A percentile compares a stretch with the other conserved stretches of the same genome.
Conservation (phyloP, 441 rosid genomes). For the Syzygium syzygioides region DNA sequence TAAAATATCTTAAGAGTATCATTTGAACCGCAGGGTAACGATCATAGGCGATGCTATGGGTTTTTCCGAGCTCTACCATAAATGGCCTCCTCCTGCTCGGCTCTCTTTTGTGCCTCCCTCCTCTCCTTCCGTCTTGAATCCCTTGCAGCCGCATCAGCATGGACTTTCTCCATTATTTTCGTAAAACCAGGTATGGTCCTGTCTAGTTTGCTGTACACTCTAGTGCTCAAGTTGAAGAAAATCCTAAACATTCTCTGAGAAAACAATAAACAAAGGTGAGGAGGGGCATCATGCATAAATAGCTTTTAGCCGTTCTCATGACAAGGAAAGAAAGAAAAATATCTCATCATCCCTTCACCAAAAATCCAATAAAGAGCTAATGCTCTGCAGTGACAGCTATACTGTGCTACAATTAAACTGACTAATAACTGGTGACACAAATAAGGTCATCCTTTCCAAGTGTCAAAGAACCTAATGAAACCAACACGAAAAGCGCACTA, state of each 20-base stretch:
- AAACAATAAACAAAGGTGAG: not conserved
- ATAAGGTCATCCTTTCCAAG: not conserved
- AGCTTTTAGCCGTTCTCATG: not conserved
- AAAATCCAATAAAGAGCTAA: not conserved
- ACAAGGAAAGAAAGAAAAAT: not conserved
- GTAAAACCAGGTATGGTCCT: conserved; percentile 53
- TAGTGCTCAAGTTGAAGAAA: conserved; percentile 30
- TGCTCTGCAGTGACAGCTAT: not conserved
- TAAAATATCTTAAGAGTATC: not conserved
- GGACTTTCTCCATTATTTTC: conserved; percentile 44
- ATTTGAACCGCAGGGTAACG: not conserved
- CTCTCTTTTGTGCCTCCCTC: conserved; percentile 35
- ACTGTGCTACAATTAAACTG: not conserved
- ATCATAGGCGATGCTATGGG: not conserved
- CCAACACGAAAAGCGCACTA: not conserved
- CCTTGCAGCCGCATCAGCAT: conserved; percentile 27
- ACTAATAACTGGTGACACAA: not conserved
- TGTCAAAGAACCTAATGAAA: not conserved
- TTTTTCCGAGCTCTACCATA: not conserved
- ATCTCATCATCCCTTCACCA: not conserved
- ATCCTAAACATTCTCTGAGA: conserved; percentile 41
- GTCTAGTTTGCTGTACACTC: conserved; percentile 28
- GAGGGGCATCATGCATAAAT: not conserved
- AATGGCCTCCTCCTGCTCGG: conserved; percentile 17
- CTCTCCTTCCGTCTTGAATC: conserved; percentile 25